These are phyloP conservation scores for Syzygium aqueum DNA, from an alignment of 345 rosid genomes.

Conservation along the genomic window DNA sequence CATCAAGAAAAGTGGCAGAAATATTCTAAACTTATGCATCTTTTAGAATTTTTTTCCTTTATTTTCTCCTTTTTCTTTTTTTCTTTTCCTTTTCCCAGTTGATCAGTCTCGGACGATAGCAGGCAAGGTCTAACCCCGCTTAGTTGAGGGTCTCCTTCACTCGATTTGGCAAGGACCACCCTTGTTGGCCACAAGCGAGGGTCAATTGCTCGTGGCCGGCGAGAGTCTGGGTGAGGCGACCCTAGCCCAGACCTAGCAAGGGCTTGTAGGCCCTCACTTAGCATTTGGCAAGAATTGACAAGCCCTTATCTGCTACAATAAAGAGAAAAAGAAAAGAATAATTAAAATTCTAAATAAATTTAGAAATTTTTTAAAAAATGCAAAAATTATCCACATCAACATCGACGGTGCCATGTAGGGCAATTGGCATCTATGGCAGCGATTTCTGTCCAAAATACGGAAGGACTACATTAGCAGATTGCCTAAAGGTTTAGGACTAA, in stretches of 20 bases:
- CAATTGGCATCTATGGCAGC: neutral
- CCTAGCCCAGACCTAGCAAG: neutral
- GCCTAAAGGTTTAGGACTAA: accelerated
- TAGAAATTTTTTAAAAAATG: too few species aligned
- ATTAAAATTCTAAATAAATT: too few species aligned
- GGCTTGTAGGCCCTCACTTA: neutral
- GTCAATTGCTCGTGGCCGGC: too few species aligned
- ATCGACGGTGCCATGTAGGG: neutral
- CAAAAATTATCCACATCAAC: too few species aligned
- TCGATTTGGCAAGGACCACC: too few species aligned
- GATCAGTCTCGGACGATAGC: too few species aligned
- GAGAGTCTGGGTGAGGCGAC: neutral
- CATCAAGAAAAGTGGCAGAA: neutral
- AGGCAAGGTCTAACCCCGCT: neutral
- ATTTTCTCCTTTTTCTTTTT: too few species aligned
- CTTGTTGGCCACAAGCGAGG: neutral
- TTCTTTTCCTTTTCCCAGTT: too few species aligned
- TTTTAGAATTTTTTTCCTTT: too few species aligned
- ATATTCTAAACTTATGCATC: too few species aligned
- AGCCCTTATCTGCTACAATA: neutral
- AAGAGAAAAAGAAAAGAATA: too few species aligned
- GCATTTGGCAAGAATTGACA: neutral
- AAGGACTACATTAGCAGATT: too few species aligned
- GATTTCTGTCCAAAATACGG: neutral
- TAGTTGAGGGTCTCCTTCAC: neutral